These are phyloP conservation scores for Paralagenidium karlingii DNA, from an alignment of 352 stramenopile species.

Conservation along the genomic window DNA sequence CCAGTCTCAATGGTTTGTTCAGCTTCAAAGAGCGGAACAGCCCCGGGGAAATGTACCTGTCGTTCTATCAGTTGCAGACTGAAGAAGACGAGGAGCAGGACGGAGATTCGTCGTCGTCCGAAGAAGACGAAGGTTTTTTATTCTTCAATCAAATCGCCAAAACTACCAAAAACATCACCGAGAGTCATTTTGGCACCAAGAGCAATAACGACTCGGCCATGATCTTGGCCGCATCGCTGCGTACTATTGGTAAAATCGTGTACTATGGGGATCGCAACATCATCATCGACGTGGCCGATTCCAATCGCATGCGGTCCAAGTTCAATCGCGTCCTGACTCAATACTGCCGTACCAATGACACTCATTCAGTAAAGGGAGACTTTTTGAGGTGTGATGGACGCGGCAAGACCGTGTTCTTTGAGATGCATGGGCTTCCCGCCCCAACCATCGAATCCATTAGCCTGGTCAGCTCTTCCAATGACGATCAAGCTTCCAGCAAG, in stretches of 20 bases:
- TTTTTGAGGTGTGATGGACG: constrained; percentile 66
- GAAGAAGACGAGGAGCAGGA: constrained; percentile 13
- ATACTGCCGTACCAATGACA: constrained; percentile 48
- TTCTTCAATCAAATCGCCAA: constrained; percentile 48
- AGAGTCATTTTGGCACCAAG: constrained; percentile 56
- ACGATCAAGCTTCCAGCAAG: no score
- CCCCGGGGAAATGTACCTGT: constrained; percentile 68
- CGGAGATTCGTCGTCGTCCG: constrained; percentile 21
- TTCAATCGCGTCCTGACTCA: constrained; percentile 79
- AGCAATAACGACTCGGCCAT: constrained; percentile 29
- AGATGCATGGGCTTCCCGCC: constrained; percentile 47
- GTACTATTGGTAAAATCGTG: constrained; percentile 49
- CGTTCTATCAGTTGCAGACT: constrained; percentile 40
- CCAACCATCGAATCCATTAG: constrained; percentile 38
- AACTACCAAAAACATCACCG: constrained; percentile 47
- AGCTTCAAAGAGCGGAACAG: constrained; percentile 53
- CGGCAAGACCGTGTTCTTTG: constrained; percentile 57
- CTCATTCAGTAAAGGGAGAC: constrained; percentile 34
- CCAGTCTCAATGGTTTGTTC: constrained; percentile 71
- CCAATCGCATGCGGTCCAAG: constrained; percentile 66
- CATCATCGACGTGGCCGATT: constrained; percentile 70
- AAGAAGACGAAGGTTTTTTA: constrained; percentile 21
- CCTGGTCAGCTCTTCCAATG: no score
- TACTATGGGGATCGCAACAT: constrained; percentile 72
- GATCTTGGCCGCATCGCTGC: constrained; percentile 18